Evolutionary conservation across 805 yeast species (phyloP).

Genomic region (Spencermartinsiella europaea): DNA sequence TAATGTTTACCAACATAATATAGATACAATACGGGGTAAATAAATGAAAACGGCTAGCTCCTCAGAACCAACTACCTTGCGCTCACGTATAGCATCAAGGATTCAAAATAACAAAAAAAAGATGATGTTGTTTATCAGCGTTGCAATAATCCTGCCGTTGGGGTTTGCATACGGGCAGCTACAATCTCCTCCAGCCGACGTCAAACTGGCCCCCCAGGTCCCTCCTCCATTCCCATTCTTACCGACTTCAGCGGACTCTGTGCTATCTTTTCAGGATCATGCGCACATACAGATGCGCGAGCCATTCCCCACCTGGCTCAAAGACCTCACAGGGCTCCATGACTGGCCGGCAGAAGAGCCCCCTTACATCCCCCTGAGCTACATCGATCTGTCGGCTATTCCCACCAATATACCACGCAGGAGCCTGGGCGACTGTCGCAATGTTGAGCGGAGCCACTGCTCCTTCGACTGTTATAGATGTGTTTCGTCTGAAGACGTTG

Average conservation of each 20-base stretch:
- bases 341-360: slow-evolving; percentile 87
- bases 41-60: background rate
- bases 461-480: slow-evolving; percentile 86
- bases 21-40: background rate
- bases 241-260: background rate
- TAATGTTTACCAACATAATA: background rate
- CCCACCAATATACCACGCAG: slow-evolving; percentile 39
- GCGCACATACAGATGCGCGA: slow-evolving; percentile 20
- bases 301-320: slow-evolving; percentile 78
- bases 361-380: slow-evolving; percentile 79
- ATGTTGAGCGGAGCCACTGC: slow-evolving; percentile 49
- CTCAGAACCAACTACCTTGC: background rate
- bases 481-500: slow-evolving; percentile 67
- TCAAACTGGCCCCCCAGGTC: background rate
- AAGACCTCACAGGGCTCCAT: slow-evolving; percentile 62
- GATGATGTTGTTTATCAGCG: background rate
- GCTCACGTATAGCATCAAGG: background rate
- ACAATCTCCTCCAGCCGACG: background rate
- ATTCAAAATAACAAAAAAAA: too few relatives aligned
- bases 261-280: background rate
- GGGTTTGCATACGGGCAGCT: background rate
- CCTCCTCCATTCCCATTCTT: background rate
- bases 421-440: slow-evolving; percentile 49
- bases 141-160: background rate
- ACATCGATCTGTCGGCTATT: slow-evolving; percentile 51